phyloP scores from a whole-genome alignment of 257 asterid genomes.

The Salvia miltiorrhiza region DNA sequence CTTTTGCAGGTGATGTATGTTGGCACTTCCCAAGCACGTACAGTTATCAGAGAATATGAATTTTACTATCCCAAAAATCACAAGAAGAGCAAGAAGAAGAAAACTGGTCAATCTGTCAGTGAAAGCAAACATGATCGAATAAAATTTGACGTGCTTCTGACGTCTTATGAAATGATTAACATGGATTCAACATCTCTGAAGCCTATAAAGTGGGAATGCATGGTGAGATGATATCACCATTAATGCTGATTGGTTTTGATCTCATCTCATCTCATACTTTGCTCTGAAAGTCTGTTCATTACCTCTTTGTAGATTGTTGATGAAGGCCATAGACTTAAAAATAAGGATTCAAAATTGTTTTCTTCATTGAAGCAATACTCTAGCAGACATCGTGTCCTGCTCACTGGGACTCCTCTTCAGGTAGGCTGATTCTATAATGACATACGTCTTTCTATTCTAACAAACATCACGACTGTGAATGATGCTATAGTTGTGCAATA shows the following conservation, averaged over 20 bases:
- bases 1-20: constrained; percentile 88
- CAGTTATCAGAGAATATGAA: constrained; percentile 76
- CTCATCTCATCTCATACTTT: constrained; percentile 15
- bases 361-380: constrained; percentile 71
- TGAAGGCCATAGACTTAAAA: constrained; percentile 98
- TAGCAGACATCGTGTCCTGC: constrained; percentile 82
- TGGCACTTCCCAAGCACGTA: constrained; percentile 83
- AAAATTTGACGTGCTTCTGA: constrained; percentile 93
- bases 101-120: constrained; percentile 60
- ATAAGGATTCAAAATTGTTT: constrained; percentile 95
- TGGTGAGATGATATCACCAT: constrained; percentile 48
- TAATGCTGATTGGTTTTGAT: constrained; percentile 13
- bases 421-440: constrained; percentile 34
- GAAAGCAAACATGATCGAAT: constrained; percentile 90
- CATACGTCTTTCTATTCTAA: neutral
- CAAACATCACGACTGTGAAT: neutral
- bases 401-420: constrained; percentile 99
- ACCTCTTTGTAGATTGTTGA: constrained; percentile 80
- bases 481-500: constrained; percentile 14
- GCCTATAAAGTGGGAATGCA: constrained; percentile 95
- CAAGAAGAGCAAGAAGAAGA: constrained; percentile 90
- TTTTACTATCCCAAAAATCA: constrained; percentile 77
- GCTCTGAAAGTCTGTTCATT: constrained; percentile 18
- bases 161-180: constrained; percentile 97
- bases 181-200: constrained; percentile 77